A percentile compares a stretch with the other conserved stretches of the same genome.
Evolutionary conservation across 2,329 filamentous ascomycete genomes (phyloP).

Genomic region (Fusarium tanahbumbuense): DNA sequence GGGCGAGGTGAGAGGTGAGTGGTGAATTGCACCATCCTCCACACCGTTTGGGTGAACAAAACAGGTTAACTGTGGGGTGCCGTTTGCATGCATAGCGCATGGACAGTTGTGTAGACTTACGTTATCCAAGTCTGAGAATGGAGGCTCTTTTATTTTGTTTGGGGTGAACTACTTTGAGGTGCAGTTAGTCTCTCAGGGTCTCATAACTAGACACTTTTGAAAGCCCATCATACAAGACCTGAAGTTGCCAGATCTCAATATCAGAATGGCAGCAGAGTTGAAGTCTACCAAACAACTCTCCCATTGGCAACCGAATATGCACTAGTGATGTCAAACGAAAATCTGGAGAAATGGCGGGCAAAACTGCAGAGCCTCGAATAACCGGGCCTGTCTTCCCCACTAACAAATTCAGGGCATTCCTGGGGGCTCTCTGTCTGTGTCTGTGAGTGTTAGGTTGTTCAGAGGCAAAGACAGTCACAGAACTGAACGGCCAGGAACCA

Average conservation of each 20-base stretch:
- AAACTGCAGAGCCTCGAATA: constrained; percentile 52
- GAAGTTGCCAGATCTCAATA: constrained; percentile 5
- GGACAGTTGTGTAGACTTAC: constrained; percentile 38
- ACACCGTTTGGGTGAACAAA: constrained; percentile 36
- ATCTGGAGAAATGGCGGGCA: constrained; percentile 35
- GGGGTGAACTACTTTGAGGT: constrained; percentile 11
- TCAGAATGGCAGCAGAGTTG: constrained; percentile 10
- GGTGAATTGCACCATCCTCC: constrained; percentile 34
- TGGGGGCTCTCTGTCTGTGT: constrained; percentile 3
- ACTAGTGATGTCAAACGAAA: constrained; percentile 42
- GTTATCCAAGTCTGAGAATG: constrained; percentile 35
- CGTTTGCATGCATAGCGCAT: constrained; percentile 33
- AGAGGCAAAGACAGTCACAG: constrained; percentile 18
- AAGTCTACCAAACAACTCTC: constrained; percentile 20
- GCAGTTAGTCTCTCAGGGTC: neutral
- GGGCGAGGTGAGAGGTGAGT: constrained; percentile 35
- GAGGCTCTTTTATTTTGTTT: constrained; percentile 26
- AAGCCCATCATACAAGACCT: neutral
- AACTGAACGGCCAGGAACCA: constrained; percentile 50
- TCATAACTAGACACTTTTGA: neutral
- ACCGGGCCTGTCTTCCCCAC: constrained; percentile 45
- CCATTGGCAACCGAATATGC: constrained; percentile 24
- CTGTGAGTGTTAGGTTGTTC: neutral
- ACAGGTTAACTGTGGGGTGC: constrained; percentile 35
- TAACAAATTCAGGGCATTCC: constrained; percentile 23